Conservation (phyloP, 495 filamentous ascomycete species). For the Trichoderma reesei region DNA sequence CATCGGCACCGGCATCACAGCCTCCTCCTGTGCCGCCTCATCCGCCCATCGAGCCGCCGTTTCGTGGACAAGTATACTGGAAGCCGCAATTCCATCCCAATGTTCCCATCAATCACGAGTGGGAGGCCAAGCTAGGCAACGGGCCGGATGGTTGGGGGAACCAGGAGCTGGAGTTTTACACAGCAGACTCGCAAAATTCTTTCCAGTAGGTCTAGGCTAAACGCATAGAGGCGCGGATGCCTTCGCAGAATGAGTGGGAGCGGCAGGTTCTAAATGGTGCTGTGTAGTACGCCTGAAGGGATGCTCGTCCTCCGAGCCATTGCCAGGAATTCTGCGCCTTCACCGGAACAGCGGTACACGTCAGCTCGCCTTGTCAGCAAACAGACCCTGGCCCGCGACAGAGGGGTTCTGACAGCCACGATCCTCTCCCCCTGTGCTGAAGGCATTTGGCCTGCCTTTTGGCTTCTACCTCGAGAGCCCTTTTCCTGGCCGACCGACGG, state of each 20-base stretch:
- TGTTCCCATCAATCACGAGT: constrained; percentile 22
- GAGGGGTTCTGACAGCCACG: constrained; percentile 27
- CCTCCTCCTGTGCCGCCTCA: not conserved
- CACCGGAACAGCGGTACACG: constrained; percentile 26
- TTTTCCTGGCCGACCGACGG: constrained; percentile 48
- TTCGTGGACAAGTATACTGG: constrained; percentile 23
- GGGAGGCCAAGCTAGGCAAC: constrained; percentile 30
- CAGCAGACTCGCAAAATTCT: constrained; percentile 21
- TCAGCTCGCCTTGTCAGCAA: constrained; percentile 30
- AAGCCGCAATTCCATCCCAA: constrained; percentile 23
- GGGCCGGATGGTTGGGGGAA: constrained; percentile 39
- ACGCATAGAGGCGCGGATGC: not conserved
- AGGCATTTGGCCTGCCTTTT: constrained; percentile 36
- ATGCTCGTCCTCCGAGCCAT: constrained; percentile 32
- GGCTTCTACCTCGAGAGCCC: constrained; percentile 34
- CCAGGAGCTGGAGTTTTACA: constrained; percentile 36
- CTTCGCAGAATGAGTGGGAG: not conserved
- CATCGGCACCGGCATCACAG: not conserved
- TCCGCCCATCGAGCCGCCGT: not conserved
- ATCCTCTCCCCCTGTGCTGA: constrained; percentile 29
- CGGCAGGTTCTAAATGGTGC: not conserved
- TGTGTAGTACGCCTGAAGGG: constrained; percentile 22
- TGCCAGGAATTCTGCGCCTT: constrained; percentile 16
- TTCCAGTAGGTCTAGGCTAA: constrained; percentile 20
- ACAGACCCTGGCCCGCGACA: constrained; percentile 26